phyloP scores from a whole-genome alignment of 2,329 filamentous ascomycete genomes.

The Aspergillus intermedius region DNA sequence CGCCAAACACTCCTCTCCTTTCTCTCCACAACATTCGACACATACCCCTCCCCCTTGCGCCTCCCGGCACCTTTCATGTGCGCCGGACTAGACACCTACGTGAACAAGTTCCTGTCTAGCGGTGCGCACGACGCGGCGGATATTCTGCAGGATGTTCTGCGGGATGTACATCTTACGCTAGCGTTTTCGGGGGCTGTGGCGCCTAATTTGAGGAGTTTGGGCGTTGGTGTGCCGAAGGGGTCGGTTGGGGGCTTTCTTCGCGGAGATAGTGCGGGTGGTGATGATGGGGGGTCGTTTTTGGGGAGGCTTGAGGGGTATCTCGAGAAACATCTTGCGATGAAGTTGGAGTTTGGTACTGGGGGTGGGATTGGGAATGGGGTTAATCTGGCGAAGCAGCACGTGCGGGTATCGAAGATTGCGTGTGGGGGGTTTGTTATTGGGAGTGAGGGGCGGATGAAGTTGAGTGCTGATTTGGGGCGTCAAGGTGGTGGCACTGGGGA shows the following conservation, averaged over 20 bases:
- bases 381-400: constrained; percentile 15
- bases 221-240: constrained; percentile 28
- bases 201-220: constrained; percentile 28
- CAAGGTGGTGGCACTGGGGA: constrained; percentile 2
- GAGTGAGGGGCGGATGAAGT: constrained; percentile 33
- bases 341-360: constrained; percentile 24
- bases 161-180: constrained; percentile 35
- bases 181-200: constrained; percentile 31
- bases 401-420: constrained; percentile 31
- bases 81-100: constrained; percentile 36
- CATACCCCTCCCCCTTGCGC: constrained; percentile 39
- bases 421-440: constrained; percentile 35
- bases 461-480: constrained; percentile 21
- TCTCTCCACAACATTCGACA: constrained; percentile 45
- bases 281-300: constrained; percentile 15
- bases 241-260: constrained; percentile 18
- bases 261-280: constrained; percentile 2
- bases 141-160: constrained; percentile 26
- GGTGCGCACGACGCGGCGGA: constrained; percentile 1
- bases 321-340: constrained; percentile 34
- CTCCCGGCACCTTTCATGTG: constrained; percentile 42
- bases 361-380: constrained; percentile 1
- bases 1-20: constrained; percentile 46
- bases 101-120: constrained; percentile 13
- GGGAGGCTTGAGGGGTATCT: constrained; percentile 30